Evolutionary conservation across 2,329 filamentous ascomycete genomes (phyloP).

Genomic region (Lojkania enalia): DNA sequence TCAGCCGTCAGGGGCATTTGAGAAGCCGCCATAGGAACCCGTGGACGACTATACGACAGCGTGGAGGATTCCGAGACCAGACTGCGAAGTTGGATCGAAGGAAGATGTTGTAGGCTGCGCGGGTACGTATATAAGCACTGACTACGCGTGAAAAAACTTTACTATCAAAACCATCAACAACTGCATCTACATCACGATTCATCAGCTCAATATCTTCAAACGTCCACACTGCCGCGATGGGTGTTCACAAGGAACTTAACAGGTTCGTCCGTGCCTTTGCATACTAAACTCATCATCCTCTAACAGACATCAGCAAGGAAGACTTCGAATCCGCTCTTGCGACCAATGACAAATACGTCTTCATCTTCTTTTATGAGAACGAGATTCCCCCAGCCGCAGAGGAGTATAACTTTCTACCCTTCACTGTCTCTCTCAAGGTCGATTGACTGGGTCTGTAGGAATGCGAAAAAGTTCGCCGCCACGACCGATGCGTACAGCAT

Average conservation of each 20-base stretch:
- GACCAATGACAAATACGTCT: conserved; percentile 34
- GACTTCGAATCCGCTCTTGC: conserved; percentile 33
- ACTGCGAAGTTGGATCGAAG: background rate
- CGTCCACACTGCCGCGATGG: conserved; percentile 12
- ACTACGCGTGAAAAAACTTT: background rate
- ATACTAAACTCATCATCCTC: background rate
- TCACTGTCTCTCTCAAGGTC: background rate
- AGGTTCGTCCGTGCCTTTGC: conserved; percentile 2
- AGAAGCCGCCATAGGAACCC: background rate
- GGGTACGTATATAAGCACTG: background rate
- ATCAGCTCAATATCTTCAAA: background rate
- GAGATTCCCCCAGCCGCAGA: conserved; percentile 25
- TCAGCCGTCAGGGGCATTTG: background rate
- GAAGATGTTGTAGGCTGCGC: background rate
- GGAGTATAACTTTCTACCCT: conserved; percentile 22
- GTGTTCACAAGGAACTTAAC: conserved; percentile 28
- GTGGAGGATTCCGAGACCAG: background rate
- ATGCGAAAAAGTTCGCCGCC: conserved; percentile 28
- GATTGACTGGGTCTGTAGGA: conserved; percentile 20
- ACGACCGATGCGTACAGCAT: conserved; percentile 34
- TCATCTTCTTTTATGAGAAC: conserved; percentile 36
- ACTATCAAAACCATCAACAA: background rate
- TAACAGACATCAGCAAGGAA: conserved; percentile 21
- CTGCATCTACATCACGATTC: background rate
- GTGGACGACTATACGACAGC: background rate